Evolutionary conservation across 73 alveolate species (phyloP).

Genomic region (Effrenium voratum): DNA sequence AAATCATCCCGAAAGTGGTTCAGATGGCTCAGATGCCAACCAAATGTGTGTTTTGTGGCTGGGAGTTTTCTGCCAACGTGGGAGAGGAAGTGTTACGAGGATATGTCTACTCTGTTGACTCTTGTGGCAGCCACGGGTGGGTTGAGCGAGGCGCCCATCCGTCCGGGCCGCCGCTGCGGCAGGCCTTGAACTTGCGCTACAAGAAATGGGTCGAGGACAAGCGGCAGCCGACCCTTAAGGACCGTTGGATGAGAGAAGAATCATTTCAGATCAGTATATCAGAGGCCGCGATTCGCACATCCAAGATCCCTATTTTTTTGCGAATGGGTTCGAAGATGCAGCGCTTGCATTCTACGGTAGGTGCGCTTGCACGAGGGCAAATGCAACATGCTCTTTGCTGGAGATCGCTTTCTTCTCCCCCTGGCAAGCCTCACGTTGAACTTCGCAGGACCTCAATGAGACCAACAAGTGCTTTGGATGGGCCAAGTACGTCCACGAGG

Average conservation of each 20-base stretch:
- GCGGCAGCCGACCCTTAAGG: not conserved
- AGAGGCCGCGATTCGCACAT: not conserved
- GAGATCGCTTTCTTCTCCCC: not conserved
- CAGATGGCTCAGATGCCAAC: too few relatives aligned
- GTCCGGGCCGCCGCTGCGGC: not conserved
- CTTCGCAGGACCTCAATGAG: not conserved
- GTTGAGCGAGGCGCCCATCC: too few relatives aligned
- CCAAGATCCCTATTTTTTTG: not conserved
- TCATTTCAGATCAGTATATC: not conserved
- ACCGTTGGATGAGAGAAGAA: not conserved
- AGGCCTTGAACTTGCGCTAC: conserved; percentile 6
- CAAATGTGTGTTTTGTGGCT: too few relatives aligned
- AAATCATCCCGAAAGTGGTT: too few relatives aligned
- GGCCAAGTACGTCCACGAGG: conserved; percentile 6
- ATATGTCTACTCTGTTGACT: too few relatives aligned
- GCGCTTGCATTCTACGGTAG: not conserved
- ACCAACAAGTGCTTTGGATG: not conserved
- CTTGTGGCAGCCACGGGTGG: too few relatives aligned
- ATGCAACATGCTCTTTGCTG: not conserved
- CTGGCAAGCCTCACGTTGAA: not conserved
- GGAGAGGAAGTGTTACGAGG: too few relatives aligned
- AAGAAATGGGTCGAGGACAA: conserved; percentile 5
- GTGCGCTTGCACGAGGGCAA: not conserved
- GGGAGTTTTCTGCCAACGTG: too few relatives aligned
- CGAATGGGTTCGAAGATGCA: not conserved